Percentiles rank a stretch among this genome's conserved stretches.
Evolutionary conservation across 2,329 filamentous ascomycete genomes (phyloP).

Genomic region (Hymenoscyphus scutula): DNA sequence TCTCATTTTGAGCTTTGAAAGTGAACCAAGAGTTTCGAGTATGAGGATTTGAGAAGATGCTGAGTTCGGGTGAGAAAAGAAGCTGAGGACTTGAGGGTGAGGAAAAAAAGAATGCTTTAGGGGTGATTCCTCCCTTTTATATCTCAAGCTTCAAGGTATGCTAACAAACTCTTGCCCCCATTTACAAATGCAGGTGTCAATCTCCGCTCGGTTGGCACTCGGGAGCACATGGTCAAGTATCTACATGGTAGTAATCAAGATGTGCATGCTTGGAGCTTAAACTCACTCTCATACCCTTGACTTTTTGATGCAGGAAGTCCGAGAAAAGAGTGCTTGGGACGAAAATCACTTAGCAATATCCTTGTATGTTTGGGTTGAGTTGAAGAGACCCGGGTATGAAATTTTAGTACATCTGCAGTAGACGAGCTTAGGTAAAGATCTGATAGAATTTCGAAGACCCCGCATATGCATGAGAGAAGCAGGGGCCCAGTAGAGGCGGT

Average conservation of each 20-base stretch:
- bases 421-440: not conserved
- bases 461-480: not conserved
- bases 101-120: not conserved
- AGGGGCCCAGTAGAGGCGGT: not conserved
- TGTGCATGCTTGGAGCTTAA: slow-evolving; percentile 9
- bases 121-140: not conserved
- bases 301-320: not conserved
- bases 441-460: not conserved
- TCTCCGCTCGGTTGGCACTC: not conserved
- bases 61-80: slow-evolving; percentile 5
- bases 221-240: not conserved
- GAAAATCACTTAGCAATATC: not conserved
- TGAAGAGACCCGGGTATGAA: not conserved
- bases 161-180: not conserved
- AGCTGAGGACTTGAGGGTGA: slow-evolving; percentile 10
- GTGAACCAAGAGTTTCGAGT: not conserved
- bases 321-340: not conserved
- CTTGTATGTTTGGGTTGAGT: not conserved
- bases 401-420: not conserved
- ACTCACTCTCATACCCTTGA: not conserved
- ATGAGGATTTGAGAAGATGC: not conserved
- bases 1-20: slow-evolving; percentile 27
- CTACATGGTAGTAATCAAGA: slow-evolving; percentile 16
- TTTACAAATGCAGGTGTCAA: not conserved
- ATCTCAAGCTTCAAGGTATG: not conserved